Percentiles rank a stretch among this genome's conserved stretches.
These are phyloP conservation scores for Penicillium sp. DNA, from an alignment of 2,329 filamentous ascomycete genomes.

Conservation along the genomic window DNA sequence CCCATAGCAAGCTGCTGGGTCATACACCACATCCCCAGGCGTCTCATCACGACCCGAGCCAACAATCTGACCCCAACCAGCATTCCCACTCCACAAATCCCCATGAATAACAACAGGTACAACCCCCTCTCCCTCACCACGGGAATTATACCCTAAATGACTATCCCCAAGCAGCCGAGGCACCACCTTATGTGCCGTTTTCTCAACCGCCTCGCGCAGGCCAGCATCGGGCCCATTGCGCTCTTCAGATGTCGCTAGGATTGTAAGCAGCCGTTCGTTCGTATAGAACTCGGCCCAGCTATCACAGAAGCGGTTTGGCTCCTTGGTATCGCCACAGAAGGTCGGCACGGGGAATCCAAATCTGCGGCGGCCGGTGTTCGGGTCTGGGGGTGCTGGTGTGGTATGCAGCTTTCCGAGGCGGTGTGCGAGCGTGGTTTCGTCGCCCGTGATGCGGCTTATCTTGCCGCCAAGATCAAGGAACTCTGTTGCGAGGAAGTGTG, in stretches of 20 bases:
- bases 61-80: conserved; percentile 63
- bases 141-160: conserved; percentile 54
- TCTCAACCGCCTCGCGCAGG: conserved; percentile 63
- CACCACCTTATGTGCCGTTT: conserved; percentile 63
- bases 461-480: conserved; percentile 65
- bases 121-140: conserved; percentile 53
- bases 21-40: conserved; percentile 74
- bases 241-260: conserved; percentile 57
- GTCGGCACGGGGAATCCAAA: conserved; percentile 85
- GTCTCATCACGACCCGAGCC: conserved; percentile 42
- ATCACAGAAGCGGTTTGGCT: conserved; percentile 70
- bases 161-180: conserved; percentile 70
- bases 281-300: conserved; percentile 88
- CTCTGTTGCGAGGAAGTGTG: conserved; percentile 65
- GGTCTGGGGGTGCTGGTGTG: conserved; percentile 61
- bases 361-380: conserved; percentile 43
- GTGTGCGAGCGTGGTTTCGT: conserved; percentile 55
- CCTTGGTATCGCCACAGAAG: conserved; percentile 80
- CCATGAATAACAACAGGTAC: conserved; percentile 83
- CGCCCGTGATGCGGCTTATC: conserved; percentile 50
- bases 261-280: conserved; percentile 66
- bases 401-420: conserved; percentile 79
- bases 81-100: conserved; percentile 91
- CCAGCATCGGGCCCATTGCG: conserved; percentile 65
- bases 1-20: conserved; percentile 76